Evolutionary conservation across 2,329 filamentous ascomycete genomes (phyloP).

Genomic region (Stenocarpella maydis): DNA sequence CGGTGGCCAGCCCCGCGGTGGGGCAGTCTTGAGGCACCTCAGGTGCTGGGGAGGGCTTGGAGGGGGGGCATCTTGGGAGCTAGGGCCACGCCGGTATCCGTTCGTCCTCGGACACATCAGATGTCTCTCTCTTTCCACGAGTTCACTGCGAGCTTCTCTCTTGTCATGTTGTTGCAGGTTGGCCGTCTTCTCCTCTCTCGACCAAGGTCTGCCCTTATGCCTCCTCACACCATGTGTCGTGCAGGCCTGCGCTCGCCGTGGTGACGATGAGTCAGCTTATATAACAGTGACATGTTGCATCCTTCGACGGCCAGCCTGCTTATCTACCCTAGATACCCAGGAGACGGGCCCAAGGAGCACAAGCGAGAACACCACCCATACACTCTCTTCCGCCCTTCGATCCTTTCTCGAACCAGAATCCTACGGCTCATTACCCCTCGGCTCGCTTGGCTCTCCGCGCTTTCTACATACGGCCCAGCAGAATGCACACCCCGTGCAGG

Average conservation of each 20-base stretch:
- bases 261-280: slow-evolving; percentile 5
- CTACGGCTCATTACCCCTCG: slow-evolving; percentile 18
- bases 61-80: neutral
- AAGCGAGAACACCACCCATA: neutral
- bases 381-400: slow-evolving; percentile 2
- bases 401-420: slow-evolving; percentile 26
- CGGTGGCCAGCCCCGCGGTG: neutral
- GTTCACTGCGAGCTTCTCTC: neutral
- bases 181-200: neutral
- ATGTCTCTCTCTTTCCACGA: too few relatives aligned
- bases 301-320: neutral
- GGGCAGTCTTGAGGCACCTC: too few relatives aligned
- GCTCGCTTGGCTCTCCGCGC: slow-evolving; percentile 2
- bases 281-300: neutral
- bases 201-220: too few relatives aligned
- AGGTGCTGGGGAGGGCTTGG: too few relatives aligned
- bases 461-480: neutral
- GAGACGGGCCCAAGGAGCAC: slow-evolving; percentile 12
- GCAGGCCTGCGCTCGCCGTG: neutral
- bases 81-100: slow-evolving; percentile 21
- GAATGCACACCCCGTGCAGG: too few relatives aligned
- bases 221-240: neutral
- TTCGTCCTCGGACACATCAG: neutral
- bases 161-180: neutral
- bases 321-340: neutral